These are phyloP conservation scores for Solanum appendiculatum DNA, from an alignment of 257 asterid species.

Conservation along the genomic window DNA sequence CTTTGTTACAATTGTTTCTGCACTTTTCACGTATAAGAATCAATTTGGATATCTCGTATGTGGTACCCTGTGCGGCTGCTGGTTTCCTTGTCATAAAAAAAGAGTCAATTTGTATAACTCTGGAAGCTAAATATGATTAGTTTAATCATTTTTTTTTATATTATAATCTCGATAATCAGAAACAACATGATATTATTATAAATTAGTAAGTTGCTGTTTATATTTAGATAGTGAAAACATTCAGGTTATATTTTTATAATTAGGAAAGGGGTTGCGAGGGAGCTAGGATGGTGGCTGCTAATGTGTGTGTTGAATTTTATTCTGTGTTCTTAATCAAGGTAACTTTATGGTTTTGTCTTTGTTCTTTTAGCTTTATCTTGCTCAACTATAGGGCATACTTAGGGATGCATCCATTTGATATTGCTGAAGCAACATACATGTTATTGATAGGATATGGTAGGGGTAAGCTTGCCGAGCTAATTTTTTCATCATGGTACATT, in stretches of 20 bases:
- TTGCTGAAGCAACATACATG: background rate
- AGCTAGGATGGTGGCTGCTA: background rate
- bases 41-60: background rate
- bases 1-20: background rate
- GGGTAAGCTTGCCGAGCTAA: background rate
- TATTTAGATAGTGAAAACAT: background rate
- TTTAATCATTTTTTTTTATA: background rate
- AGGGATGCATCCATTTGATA: background rate
- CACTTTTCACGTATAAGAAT: background rate
- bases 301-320: background rate
- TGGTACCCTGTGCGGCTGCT: too few species aligned
- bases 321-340: background rate
- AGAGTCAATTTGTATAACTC: background rate
- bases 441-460: background rate
- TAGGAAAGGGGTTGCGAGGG: background rate
- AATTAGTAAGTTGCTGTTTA: background rate
- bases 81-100: too few species aligned
- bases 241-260: background rate
- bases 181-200: background rate
- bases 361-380: background rate
- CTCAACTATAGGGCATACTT: background rate
- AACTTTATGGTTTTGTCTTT: background rate
- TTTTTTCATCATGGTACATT: background rate
- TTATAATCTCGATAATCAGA: background rate
- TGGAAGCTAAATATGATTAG: background rate